A percentile compares a stretch with the other conserved stretches of the same genome.
These are phyloP conservation scores for Verticillium dahliae DNA, from an alignment of 2,329 filamentous ascomycete species.

Conservation along the genomic window DNA sequence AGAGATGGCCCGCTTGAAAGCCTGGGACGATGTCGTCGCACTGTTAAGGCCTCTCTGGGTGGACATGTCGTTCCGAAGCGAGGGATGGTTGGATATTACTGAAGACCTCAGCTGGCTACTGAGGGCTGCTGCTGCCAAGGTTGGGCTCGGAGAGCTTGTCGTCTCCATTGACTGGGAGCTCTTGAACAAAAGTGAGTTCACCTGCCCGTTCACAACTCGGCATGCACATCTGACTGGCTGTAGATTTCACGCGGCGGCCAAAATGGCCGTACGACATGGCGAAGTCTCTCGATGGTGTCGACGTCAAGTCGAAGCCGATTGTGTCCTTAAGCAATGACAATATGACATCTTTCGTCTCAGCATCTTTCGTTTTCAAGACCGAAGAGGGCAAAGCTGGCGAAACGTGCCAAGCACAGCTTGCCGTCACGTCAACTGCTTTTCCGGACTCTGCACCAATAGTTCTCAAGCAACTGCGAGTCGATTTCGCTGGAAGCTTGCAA, in stretches of 20 bases:
- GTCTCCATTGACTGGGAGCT: slow-evolving; percentile 61
- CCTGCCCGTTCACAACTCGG: neutral
- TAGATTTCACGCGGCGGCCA: slow-evolving; percentile 43
- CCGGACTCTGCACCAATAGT: slow-evolving; percentile 42
- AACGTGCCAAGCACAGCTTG: slow-evolving; percentile 48
- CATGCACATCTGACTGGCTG: slow-evolving; percentile 12
- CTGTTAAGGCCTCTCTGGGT: slow-evolving; percentile 53
- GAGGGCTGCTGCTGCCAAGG: slow-evolving; percentile 46
- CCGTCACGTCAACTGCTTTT: slow-evolving; percentile 50
- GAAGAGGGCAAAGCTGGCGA: slow-evolving; percentile 58
- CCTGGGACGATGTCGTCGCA: slow-evolving; percentile 48
- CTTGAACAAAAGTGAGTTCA: slow-evolving; percentile 45
- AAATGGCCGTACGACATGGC: slow-evolving; percentile 57
- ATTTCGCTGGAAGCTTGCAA: slow-evolving; percentile 52
- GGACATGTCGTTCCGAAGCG: slow-evolving; percentile 45
- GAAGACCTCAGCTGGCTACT: slow-evolving; percentile 58
- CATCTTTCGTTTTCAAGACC: slow-evolving; percentile 51
- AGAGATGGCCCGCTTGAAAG: slow-evolving; percentile 42
- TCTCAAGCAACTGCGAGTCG: slow-evolving; percentile 44
- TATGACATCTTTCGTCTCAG: slow-evolving; percentile 45
- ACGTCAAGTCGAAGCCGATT: slow-evolving; percentile 34
- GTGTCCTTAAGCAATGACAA: slow-evolving; percentile 45
- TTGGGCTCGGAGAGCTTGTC: slow-evolving; percentile 47
- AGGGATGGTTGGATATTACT: slow-evolving; percentile 53
- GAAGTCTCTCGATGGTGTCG: slow-evolving; percentile 46